These are phyloP conservation scores for Coemansia sp. DNA, from an alignment of 192 early-diverging fungal species.

Conservation along the genomic window DNA sequence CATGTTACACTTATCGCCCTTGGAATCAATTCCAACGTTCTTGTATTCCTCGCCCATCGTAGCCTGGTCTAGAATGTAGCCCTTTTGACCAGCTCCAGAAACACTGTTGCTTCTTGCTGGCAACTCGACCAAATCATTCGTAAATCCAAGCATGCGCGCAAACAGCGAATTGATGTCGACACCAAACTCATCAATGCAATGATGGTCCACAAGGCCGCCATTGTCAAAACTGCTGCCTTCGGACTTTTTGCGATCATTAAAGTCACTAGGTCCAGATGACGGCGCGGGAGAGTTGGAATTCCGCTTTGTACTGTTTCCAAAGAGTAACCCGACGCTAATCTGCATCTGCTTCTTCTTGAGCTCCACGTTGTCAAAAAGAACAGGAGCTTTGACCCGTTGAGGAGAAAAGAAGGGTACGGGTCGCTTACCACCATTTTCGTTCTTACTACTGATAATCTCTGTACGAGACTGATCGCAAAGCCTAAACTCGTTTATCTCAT, in stretches of 20 bases:
- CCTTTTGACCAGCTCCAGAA: not conserved
- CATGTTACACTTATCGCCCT: conserved; percentile 10
- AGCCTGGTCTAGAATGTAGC: not conserved
- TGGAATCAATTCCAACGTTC: conserved; percentile 7
- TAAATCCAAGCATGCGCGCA: conserved; percentile 55
- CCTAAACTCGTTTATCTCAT: conserved; percentile 34
- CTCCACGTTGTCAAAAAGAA: conserved; percentile 38
- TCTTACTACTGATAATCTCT: conserved; percentile 6
- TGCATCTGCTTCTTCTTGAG: conserved; percentile 52
- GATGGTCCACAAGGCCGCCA: not conserved
- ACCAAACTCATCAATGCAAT: conserved; percentile 42
- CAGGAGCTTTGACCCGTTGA: conserved; percentile 33
- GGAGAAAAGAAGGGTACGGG: conserved; percentile 52
- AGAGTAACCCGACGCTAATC: conserved; percentile 44
- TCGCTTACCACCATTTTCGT: conserved; percentile 16
- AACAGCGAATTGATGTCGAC: conserved; percentile 43
- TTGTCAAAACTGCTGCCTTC: not conserved
- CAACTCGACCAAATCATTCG: conserved; percentile 33
- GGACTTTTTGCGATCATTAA: not conserved
- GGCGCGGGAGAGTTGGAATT: conserved; percentile 4
- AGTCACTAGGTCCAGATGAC: not conserved
- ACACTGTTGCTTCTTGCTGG: conserved; percentile 1
- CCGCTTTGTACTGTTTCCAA: conserved; percentile 24
- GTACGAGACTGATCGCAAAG: conserved; percentile 36
- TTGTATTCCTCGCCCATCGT: not conserved